Base-by-base conservation (phyloP, 2,329 filamentous ascomycete genomes). In the Diatrype stigma region DNA sequence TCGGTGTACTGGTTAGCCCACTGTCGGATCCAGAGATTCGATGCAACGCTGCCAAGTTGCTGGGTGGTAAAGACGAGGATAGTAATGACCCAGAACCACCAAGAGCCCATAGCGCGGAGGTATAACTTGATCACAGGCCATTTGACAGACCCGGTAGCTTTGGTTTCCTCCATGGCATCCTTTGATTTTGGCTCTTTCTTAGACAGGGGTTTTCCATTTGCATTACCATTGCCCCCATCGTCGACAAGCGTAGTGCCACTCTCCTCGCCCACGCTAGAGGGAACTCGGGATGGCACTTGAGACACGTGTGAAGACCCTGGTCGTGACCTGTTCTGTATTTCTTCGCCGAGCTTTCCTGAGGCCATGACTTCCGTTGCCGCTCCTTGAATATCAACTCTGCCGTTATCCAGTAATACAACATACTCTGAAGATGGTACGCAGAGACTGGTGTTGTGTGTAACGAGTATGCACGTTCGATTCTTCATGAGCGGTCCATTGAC, bases 361-460 rank as follows among this genome's bases (percentile, higher is more conserved):
- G 85, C 82, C 54, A 96, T 90, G 28, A 97, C 81, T 47, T 93
- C 83, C 5, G 82, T 77, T 0, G 92, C 79, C 3, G 84, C 77
- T n/a, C 94, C 94, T 66, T 96, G 88, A 1, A 82, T 77, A 2
- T 78, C 73, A 37, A 97, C 76, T 56, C 86, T 86, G 26, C 94
- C 94, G 62, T 97, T 97, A 45, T 95, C 89, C 53, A 99, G 79
- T 3, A 90, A 80, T 10, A 97, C 86, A 6, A 95, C 86, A 59
- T 88, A 89, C 50, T 91, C 83, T 0, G 93, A 86, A 34, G 84
- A 78, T 5, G 92, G 90, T 7, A 91, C 84, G 59, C 90, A 94
- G 17, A 99, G 80, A n/a, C 89, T 82, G 26, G 94, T 82, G 63
- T 97, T 99, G 74, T 99, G 94, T 0, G 94, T 96, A 34, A 99